Base-by-base conservation (phyloP, 345 rosid genomes). In the Linum trigynum region DNA sequence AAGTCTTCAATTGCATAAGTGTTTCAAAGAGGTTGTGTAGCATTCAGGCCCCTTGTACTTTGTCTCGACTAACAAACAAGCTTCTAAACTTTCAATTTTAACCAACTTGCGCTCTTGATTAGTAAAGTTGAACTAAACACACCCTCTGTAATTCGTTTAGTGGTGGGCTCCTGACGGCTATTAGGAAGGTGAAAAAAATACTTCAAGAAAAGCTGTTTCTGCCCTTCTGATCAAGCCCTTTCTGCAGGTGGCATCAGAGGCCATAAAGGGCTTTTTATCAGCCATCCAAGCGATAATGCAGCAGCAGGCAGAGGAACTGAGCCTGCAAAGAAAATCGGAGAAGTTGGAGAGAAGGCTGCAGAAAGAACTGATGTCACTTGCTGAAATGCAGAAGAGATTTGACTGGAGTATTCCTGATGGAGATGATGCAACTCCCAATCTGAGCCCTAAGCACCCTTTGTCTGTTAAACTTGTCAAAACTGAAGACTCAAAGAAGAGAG, bases 401-500 rank as follows among this genome's bases (percentile, higher is more conserved):
- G 83, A 81, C 63, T 81, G 75, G 59, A 76, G 72, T 69, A 45
- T 60, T 65, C 63, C 69, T 14, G 67, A 64, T 50, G 88, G 69
- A 63, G 59, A 36, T 3, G 84, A 80, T 42, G 53, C 16, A 9
- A 74, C 55, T 48, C 38, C 79, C 11, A 69, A 60, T 41, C 63
- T 88, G 71, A 67, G 64, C 67, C 86, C 97, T 36, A 86, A 78
- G 77, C 84, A 91, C 76, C 95, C 96, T 15, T 60, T 91, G 59
- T 72, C 78, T 12, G 39, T 83, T 63, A 89, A 84, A 74, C 85
- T 82, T 17, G 85, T 79, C 65, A 90, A 86, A 84, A 77, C 76
- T 0, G 85, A 78, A 64, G 80, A 78, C 65, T 77, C 90, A 71
- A 83, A 64, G 78, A 81, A 76, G 67, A 81, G 78, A 59, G 78